Conservation (phyloP, 75 land plant species). For the Azolla pinnata region DNA sequence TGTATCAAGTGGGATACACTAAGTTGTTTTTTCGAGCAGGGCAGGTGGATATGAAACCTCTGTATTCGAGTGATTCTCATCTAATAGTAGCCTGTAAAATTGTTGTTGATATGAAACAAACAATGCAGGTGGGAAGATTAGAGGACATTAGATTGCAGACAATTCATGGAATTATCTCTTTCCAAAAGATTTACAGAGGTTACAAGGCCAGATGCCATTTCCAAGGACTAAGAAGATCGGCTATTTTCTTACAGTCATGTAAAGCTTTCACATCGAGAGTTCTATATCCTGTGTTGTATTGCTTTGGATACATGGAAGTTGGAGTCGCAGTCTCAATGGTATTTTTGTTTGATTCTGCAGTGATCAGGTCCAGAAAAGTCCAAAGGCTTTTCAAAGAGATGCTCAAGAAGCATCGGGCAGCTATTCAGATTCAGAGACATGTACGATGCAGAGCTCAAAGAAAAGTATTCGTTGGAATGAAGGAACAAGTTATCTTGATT, state of each 20-base stretch:
- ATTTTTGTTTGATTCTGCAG: constrained; percentile 20
- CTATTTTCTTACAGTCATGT: constrained; percentile 2
- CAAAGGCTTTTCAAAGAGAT: constrained; percentile 29
- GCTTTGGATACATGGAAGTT: too few species aligned
- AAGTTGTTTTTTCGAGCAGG: constrained; percentile 98
- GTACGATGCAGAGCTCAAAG: constrained; percentile 26
- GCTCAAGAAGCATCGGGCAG: constrained; percentile 48
- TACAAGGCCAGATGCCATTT: constrained; percentile 48
- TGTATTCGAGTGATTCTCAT: not conserved
- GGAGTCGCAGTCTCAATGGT: too few species aligned
- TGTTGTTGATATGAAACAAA: not conserved
- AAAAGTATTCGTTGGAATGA: constrained; percentile 13
- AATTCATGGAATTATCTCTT: constrained; percentile 62
- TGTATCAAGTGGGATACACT: constrained; percentile 97
- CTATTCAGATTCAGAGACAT: constrained; percentile 41
- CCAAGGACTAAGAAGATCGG: constrained; percentile 27
- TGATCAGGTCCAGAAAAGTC: constrained; percentile 40
- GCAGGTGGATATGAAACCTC: constrained; percentile 42
- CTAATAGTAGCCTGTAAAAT: not conserved
- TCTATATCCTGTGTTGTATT: too few species aligned
- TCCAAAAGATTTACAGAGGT: constrained; percentile 78
- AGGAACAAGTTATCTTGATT: constrained; percentile 33
- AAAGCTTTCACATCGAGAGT: too few species aligned
- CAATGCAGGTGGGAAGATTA: constrained; percentile 60
- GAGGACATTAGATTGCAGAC: constrained; percentile 80